Conservation (phyloP, 2,329 filamentous ascomycete genomes). For the Plectosphaerella plurivora region DNA sequence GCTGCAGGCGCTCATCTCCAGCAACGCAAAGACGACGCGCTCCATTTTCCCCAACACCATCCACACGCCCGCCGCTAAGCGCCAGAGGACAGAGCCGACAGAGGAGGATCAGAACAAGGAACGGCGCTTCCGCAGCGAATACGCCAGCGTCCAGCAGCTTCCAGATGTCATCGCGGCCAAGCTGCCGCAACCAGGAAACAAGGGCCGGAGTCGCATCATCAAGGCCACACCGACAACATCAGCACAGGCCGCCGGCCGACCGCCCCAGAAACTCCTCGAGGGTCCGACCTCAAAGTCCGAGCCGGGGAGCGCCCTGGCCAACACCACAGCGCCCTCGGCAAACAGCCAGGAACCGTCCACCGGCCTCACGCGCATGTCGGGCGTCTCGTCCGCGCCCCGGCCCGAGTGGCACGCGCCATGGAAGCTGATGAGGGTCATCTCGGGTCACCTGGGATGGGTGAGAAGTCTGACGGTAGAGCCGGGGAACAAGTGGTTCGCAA, state of each 20-base stretch:
- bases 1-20: slow-evolving; percentile 31
- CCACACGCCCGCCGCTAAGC: slow-evolving; percentile 19
- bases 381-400: slow-evolving; percentile 43
- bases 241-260: slow-evolving; percentile 32
- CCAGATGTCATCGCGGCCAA: slow-evolving; percentile 76
- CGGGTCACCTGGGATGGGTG: slow-evolving; percentile 94
- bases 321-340: slow-evolving; percentile 2
- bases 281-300: slow-evolving; percentile 22
- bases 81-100: slow-evolving; percentile 22
- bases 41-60: slow-evolving; percentile 29
- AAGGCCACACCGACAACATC: slow-evolving; percentile 39
- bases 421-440: slow-evolving; percentile 98
- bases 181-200: slow-evolving; percentile 44
- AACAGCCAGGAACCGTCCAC: slow-evolving; percentile 14
- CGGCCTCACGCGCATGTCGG: slow-evolving; percentile 22
- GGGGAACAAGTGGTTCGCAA: slow-evolving; percentile 96
- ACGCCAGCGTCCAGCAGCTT: slow-evolving; percentile 70
- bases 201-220: slow-evolving; percentile 19
- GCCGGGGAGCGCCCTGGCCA: slow-evolving; percentile 7
- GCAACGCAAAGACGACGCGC: slow-evolving; percentile 36
- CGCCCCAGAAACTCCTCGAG: slow-evolving; percentile 30
- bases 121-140: slow-evolving; percentile 66
- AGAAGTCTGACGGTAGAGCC: slow-evolving; percentile 86
- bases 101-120: slow-evolving; percentile 12
- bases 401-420: slow-evolving; percentile 97